Evolutionary conservation across 352 stramenopile species (phyloP).

Genomic region (Elongisporangium prolatum): DNA sequence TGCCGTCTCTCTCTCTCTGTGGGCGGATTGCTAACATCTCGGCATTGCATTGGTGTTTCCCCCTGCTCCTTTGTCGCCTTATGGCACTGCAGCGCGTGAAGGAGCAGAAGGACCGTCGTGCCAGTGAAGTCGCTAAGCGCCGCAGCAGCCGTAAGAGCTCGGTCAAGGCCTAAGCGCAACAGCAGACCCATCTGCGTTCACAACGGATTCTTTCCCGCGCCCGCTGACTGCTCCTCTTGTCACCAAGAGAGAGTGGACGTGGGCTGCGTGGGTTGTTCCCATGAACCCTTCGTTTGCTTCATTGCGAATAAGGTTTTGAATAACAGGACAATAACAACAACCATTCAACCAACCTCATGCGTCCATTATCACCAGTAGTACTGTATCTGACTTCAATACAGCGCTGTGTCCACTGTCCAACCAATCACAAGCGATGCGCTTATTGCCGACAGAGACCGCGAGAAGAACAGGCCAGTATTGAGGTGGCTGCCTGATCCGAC

Average conservation of each 20-base stretch:
- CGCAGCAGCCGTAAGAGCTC: conserved; percentile 95
- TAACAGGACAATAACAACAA: conserved; percentile 25
- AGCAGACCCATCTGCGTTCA: not conserved
- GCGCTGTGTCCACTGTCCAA: not conserved
- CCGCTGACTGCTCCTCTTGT: not conserved
- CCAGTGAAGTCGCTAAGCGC: conserved; percentile 98
- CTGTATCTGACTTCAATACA: not conserved
- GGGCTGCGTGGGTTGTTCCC: conserved; percentile 3
- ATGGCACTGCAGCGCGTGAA: conserved; percentile 96
- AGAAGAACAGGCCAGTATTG: not conserved
- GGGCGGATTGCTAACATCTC: conserved; percentile 30
- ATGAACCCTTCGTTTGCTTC: not conserved
- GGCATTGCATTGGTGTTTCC: conserved; percentile 30
- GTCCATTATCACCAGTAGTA: not conserved
- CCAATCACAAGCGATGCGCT: too few relatives aligned
- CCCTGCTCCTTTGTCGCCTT: conserved; percentile 91
- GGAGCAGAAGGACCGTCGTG: conserved; percentile 97
- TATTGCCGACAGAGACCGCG: not conserved
- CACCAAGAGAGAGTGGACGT: not conserved
- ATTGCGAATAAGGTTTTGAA: conserved; percentile 14
- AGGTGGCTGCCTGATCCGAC: not conserved
- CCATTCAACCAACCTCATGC: conserved; percentile 8
- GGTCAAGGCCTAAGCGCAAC: conserved; percentile 81
- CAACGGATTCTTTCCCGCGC: not conserved
- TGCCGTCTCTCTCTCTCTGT: not conserved